Evolutionary conservation across 495 filamentous ascomycete species (phyloP), one percentile per base, ranked within the genome.

Genomic region (Podospora fimiseda): DNA sequence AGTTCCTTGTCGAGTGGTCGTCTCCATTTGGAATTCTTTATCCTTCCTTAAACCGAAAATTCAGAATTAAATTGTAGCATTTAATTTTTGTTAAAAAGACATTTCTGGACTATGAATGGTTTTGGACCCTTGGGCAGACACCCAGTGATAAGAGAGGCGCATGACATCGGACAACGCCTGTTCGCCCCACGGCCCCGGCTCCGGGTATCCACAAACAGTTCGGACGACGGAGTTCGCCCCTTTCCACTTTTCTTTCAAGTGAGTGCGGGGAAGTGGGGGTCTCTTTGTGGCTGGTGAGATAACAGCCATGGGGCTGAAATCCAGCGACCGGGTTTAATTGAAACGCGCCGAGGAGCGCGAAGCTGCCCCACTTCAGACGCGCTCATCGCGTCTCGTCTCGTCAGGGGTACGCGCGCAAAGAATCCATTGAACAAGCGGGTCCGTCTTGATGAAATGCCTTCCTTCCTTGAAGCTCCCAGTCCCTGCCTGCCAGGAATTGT

Each of bases 221-320:
- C n/a, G n/a, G n/a, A n/a, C n/a, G n/a, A 51, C 70, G 70, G 70
- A 73, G 70, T 62, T 73, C 70, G 69, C 66, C 70, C 45, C 56
- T 36, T 69, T 70, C 70, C 70, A 68, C 53, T 22, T 24, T 40
- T n/a, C n/a, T n/a, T n/a, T n/a, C n/a, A n/a, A n/a, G n/a, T n/a
- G n/a, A n/a, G n/a, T 44, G 44, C 43, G 55, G 50, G 50, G 46
- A 39, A 46, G 45, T 14, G 43, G 43, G 43, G 43, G n/a, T 8
- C 18, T 22, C 19, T 22, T 23, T 13, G 23, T n/a, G n/a, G n/a
- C n/a, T n/a, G 15, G 38, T 11, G 22, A 39, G 16, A 36, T 19
- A 21, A 20, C 18, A 43, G 57, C 57, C 44, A 50, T 39, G 46
- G 18, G 0, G 15, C 1, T 16, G 4, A 23, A 13, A 22, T 39